Conservation (phyloP, 2,329 filamentous ascomycete species). For the Anthostomella pinea region DNA sequence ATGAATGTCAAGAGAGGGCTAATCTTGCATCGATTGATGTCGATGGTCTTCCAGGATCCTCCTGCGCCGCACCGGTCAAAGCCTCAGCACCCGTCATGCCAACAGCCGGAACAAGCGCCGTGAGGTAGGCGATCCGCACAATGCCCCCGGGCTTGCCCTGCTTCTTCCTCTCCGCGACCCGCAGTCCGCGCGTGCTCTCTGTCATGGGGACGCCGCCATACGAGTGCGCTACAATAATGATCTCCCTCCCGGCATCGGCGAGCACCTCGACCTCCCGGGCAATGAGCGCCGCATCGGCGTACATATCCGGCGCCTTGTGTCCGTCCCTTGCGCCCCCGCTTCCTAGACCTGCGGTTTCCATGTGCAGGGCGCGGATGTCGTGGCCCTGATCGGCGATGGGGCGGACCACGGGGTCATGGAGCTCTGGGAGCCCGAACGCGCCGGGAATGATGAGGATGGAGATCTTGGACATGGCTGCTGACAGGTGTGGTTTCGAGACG, state of each 20-base stretch:
- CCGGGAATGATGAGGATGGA: slow-evolving; percentile 20
- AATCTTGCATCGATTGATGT: slow-evolving; percentile 8
- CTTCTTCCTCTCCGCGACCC: slow-evolving; percentile 31
- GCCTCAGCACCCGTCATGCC: slow-evolving; percentile 19
- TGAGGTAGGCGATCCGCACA: slow-evolving; percentile 31
- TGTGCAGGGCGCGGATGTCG: slow-evolving; percentile 20
- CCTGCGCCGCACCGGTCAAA: background rate
- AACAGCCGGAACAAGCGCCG: slow-evolving; percentile 22
- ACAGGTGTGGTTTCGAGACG: too few species aligned
- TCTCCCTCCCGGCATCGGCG: slow-evolving; percentile 30
- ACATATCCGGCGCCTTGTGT: slow-evolving; percentile 25
- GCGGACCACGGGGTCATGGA: slow-evolving; percentile 18
- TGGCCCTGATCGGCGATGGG: slow-evolving; percentile 17
- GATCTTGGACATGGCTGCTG: slow-evolving; percentile 24
- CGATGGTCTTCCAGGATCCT: slow-evolving; percentile 5
- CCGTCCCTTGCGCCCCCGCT: slow-evolving; percentile 3
- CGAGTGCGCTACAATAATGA: slow-evolving; percentile 26
- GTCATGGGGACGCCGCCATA: slow-evolving; percentile 26
- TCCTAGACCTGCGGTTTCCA: slow-evolving; percentile 13
- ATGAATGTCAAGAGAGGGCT: background rate
- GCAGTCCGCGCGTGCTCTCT: slow-evolving; percentile 33
- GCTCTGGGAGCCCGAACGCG: slow-evolving; percentile 16
- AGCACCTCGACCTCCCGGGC: slow-evolving; percentile 31
- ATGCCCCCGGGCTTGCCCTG: slow-evolving; percentile 38
- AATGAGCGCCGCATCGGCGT: slow-evolving; percentile 35